A percentile compares a stretch with the other conserved stretches of the same genome.
Conservation (phyloP, 345 rosid species). For the Dipteronia dyeriana region DNA sequence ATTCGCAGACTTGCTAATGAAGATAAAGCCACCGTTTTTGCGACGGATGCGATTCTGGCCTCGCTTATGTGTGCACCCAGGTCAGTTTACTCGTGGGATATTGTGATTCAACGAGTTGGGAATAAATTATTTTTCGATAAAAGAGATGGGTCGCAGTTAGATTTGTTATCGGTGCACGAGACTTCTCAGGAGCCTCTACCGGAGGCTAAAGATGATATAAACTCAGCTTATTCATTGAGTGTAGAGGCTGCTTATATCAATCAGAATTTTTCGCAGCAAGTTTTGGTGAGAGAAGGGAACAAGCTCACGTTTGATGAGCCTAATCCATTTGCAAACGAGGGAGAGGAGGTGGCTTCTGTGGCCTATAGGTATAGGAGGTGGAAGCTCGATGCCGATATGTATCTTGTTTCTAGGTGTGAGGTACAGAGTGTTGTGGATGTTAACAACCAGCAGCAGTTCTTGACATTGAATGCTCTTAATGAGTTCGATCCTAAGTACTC, state of each 20-base stretch:
- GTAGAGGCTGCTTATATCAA: constrained; percentile 89
- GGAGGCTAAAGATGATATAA: constrained; percentile 85
- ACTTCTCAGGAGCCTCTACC: constrained; percentile 91
- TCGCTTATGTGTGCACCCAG: constrained; percentile 91
- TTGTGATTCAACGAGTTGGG: constrained; percentile 87
- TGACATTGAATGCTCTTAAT: constrained; percentile 89
- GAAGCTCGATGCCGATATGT: constrained; percentile 82
- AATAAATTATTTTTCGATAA: constrained; percentile 89
- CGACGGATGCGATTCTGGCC: constrained; percentile 79
- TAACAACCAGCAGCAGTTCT: constrained; percentile 72
- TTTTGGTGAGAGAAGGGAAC: constrained; percentile 78
- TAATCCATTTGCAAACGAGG: constrained; percentile 84
- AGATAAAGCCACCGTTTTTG: constrained; percentile 91
- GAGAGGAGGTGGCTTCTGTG: constrained; percentile 96
- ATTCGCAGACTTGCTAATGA: constrained; percentile 85
- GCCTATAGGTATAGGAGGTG: constrained; percentile 92
- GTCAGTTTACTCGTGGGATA: constrained; percentile 97
- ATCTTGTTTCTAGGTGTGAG: constrained; percentile 88
- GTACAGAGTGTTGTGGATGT: constrained; percentile 84
- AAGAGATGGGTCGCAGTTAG: constrained; percentile 89
- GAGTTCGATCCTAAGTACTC: constrained; percentile 97
- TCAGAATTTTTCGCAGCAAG: constrained; percentile 89
- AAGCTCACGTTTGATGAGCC: constrained; percentile 86
- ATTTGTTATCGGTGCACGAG: constrained; percentile 86
- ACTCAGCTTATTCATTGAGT: constrained; percentile 73